Base-by-base conservation (phyloP, 768 basidiomycete genomes). In the Psilocybe tampanensis region DNA sequence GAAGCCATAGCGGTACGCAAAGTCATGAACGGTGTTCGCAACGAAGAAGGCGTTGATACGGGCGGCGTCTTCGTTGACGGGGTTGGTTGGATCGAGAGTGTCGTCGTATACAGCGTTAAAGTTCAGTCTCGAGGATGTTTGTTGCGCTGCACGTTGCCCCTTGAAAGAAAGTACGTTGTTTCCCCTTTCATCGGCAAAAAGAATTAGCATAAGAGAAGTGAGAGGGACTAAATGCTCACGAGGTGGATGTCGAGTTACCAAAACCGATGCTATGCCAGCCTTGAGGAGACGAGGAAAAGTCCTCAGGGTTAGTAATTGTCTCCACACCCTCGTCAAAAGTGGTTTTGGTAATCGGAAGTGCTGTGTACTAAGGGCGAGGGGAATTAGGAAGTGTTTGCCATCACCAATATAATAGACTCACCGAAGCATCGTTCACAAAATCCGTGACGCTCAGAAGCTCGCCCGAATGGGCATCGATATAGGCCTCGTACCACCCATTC, bases 41-140 rank as follows among this genome's bases (percentile, higher is more conserved):
- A 84, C 68, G 67, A 84, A 85, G 72, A 86, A 86, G 3, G 72
- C 72, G 62, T 80, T 80, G 1, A 78, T 79, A 19, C 77, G 73
- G 12, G 82, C 85, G 18, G 81, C 77, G 56, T 83, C 72, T 44
- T 79, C 58, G 67, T 85, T 83, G 48, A 54, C 75, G 2, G 60
- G 19, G 47, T 69, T 73, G 42, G 66, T 78, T 32, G 74, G 83
- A 12, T 68, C 70, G 11, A 58, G 48, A 17, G 58, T 64, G 23
- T 72, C 55, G 60, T 70, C 61, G 52, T 72, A 71, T 0, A 64
- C 63, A 58, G 72, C 77, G 50, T 66, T 63, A 67, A 80, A 81
- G 57, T 68, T 69, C 13, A 73, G 66, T 8, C 60, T 68, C 1
- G 72, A 39, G 0, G 58, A 50, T 19, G 47, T 44, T 22, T 59